Conservation (phyloP, 1,139 yeast species). For the Geotrichum siamense region DNA sequence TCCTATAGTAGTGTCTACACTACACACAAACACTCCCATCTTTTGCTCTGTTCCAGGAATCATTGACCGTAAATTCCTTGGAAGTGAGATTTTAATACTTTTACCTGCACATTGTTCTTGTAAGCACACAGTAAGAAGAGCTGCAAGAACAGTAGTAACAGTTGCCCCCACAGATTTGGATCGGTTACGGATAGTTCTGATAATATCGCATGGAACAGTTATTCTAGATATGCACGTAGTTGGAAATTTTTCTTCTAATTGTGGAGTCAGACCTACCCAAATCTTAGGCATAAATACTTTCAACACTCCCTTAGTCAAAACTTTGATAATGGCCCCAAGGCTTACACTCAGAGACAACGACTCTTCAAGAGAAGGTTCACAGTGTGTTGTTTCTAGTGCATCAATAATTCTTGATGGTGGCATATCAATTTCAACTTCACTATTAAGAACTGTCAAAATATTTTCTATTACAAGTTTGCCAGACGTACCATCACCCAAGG, state of each 20-base stretch:
- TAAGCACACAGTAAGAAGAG: constrained; percentile 1
- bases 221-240: neutral
- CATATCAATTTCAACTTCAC: neutral
- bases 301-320: constrained; percentile 1
- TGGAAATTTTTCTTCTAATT: constrained; percentile 2
- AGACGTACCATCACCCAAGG: constrained; percentile 16
- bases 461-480: constrained; percentile 10
- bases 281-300: neutral
- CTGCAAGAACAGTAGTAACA: constrained; percentile 9
- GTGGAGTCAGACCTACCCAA: constrained; percentile 9
- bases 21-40: constrained; percentile 16
- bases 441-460: constrained; percentile 7
- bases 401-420: neutral
- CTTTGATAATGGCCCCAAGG: neutral
- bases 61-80: constrained; percentile 13
- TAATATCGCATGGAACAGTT: neutral
- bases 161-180: constrained; percentile 1
- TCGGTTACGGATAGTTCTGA: constrained; percentile 1
- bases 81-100: constrained; percentile 1
- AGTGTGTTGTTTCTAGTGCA: neutral
- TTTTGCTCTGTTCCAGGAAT: neutral
- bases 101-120: neutral
- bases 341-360: constrained; percentile 5
- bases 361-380: constrained; percentile 11
- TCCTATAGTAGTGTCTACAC: neutral